phyloP scores from a whole-genome alignment of 257 asterid species.

The Anisodus acutangulus region DNA sequence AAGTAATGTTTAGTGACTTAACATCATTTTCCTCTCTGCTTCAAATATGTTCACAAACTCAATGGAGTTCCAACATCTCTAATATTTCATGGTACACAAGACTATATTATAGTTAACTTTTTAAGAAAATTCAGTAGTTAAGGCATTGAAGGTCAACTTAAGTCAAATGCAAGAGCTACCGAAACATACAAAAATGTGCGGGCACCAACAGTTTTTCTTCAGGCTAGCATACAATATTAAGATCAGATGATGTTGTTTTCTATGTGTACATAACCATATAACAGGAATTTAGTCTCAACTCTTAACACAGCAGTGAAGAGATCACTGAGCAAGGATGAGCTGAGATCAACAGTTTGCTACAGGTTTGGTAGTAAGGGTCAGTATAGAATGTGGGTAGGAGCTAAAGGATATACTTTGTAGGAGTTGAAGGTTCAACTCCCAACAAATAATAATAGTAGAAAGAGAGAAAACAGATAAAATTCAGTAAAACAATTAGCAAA shows the following conservation, averaged over 20 bases:
- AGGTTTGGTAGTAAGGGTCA: constrained; percentile 9
- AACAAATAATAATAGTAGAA: not conserved
- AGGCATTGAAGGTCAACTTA: not conserved
- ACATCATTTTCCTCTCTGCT: not conserved
- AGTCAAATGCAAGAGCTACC: not conserved
- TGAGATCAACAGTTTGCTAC: constrained; percentile 17
- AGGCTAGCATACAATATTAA: not conserved
- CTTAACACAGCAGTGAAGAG: not conserved
- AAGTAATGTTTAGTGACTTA: not conserved
- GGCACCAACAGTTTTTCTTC: not conserved
- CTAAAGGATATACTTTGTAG: constrained; percentile 10
- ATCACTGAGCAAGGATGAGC: not conserved
- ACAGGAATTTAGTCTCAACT: constrained; percentile 19
- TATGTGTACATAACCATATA: not conserved
- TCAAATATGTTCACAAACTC: not conserved
- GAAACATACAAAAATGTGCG: not conserved
- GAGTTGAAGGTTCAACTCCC: constrained; percentile 1
- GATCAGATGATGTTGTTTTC: constrained; percentile 1
- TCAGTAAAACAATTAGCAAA: constrained; percentile 7
- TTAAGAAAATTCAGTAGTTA: not conserved
- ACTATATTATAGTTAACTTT: not conserved
- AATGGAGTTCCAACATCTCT: not conserved
- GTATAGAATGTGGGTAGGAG: constrained; percentile 13
- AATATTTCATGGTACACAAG: not conserved
- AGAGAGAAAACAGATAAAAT: not conserved